Percentiles rank a stretch among this genome's conserved stretches.
Evolutionary conservation across 2,329 filamentous ascomycete species (phyloP).

Genomic region (Diplodia mutila): DNA sequence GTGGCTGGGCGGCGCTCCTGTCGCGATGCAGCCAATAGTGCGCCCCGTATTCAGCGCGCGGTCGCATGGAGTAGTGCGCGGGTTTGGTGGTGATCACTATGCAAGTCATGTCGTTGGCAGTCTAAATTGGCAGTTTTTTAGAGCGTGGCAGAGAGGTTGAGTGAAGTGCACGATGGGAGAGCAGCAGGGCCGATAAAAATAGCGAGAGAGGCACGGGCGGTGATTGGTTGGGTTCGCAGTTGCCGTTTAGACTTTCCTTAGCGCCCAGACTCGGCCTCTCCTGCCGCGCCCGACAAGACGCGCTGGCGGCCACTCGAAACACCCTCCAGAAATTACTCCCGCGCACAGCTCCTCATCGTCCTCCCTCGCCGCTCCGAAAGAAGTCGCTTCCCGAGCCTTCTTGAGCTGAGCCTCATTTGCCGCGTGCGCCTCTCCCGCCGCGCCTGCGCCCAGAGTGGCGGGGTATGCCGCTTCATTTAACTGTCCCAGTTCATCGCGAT

Average conservation of each 20-base stretch:
- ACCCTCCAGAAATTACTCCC: not conserved
- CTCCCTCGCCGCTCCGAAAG: too few relatives aligned
- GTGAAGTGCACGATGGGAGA: not conserved
- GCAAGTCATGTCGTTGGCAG: too few relatives aligned
- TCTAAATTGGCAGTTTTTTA: not conserved
- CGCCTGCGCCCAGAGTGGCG: not conserved
- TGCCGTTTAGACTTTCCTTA: conserved; percentile 12
- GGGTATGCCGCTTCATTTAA: not conserved
- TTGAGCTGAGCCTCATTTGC: not conserved
- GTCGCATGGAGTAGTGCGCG: not conserved
- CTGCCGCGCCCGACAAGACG: conserved; percentile 19
- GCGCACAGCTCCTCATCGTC: not conserved
- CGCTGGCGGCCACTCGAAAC: conserved; percentile 19
- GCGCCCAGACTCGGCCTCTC: conserved; percentile 20
- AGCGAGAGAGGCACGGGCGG: not conserved
- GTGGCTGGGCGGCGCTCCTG: conserved; percentile 9
- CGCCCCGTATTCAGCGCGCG: not conserved
- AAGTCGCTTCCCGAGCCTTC: too few relatives aligned
- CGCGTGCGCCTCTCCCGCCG: not conserved
- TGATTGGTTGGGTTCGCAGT: not conserved
- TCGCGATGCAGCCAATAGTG: not conserved
- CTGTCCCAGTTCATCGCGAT: not conserved
- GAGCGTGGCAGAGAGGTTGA: not conserved
- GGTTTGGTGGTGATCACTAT: not conserved
- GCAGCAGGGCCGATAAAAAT: not conserved